Evolutionary conservation across 2,329 filamentous ascomycete species (phyloP), one percentile per base, ranked within the genome.

Genomic region (Pseudogymnoascus destructans): DNA sequence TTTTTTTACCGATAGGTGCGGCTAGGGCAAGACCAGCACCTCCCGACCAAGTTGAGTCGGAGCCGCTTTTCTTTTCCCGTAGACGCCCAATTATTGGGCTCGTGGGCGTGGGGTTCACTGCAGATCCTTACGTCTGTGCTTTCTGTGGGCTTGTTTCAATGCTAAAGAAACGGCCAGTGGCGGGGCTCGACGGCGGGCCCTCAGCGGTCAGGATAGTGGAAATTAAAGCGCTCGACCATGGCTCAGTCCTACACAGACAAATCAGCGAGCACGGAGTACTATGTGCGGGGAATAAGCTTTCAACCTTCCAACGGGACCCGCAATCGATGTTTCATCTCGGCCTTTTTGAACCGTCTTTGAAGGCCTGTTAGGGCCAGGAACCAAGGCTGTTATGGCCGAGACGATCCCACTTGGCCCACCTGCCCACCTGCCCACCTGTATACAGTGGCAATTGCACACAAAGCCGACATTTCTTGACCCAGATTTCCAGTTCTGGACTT

Each of bases 121-220:
- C 46, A 52, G 46, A 52, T 52, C 46, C 46, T 52, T 25, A 52
- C 25, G 46, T 52, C 46, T 52, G 46, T 52, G 46, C 46, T 52
- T 52, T 52, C 46, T 52, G 46, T 52, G 46, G 46, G 46, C 46
- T 52, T 52, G 46, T 52, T 52, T 52, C 46, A 52, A 52, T 30
- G 46, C 46, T 30, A 52, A 52, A 30, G 23, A n/a, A 13, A 52
- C 46, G 46, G 30, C 46, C 46, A 52, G 25, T 52, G 9, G 46
- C 46, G 46, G 46, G 25, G 5, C 46, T 52, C 25, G 25, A 30
- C 25, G 19, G 25, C 25, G 15, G 46, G 4, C 46, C 46, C 9
- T 52, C 46, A 30, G 46, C 25, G 46, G 46, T 30, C n/a, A 30
- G 25, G 9, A 52, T 17, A 52, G 46, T 52, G 46, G 46, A 30